Conservation (phyloP, 1,139 yeast genomes). For the Lodderomyces orthopsilosis region DNA sequence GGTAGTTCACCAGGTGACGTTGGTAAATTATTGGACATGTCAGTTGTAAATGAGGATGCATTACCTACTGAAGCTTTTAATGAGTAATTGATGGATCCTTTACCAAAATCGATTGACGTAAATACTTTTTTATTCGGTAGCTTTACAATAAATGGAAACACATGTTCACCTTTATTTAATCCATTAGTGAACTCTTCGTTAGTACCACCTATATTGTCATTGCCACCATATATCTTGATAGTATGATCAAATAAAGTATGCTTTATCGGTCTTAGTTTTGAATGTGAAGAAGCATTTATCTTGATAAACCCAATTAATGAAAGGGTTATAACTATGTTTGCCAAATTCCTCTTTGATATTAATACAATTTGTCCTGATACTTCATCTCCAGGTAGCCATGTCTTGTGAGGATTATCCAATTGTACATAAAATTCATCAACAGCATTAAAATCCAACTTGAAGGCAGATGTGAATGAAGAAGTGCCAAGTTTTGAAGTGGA, state of each 20-base stretch:
- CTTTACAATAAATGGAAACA: conserved; percentile 80
- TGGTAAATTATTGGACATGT: conserved; percentile 7
- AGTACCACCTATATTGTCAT: conserved; percentile 5
- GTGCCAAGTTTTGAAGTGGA: neutral
- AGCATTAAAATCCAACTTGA: conserved; percentile 42
- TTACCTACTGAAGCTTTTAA: conserved; percentile 56
- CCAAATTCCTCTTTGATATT: conserved; percentile 52
- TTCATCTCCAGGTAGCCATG: conserved; percentile 66
- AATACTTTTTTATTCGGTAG: conserved; percentile 69
- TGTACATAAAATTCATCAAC: conserved; percentile 66
- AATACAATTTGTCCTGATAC: conserved; percentile 63
- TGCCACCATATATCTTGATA: conserved; percentile 63
- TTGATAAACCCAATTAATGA: conserved; percentile 57
- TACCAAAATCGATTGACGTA: conserved; percentile 79
- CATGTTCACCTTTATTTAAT: conserved; percentile 75
- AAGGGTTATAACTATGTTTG: conserved; percentile 52
- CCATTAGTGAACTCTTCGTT: conserved; percentile 39
- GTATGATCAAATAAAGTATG: conserved; percentile 62
- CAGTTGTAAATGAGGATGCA: conserved; percentile 14
- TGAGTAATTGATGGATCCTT: conserved; percentile 73
- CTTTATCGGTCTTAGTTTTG: conserved; percentile 50
- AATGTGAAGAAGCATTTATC: conserved; percentile 50
- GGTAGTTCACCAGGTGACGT: conserved; percentile 8
- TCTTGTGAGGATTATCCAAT: conserved; percentile 70
- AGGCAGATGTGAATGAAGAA: conserved; percentile 12